A percentile compares a stretch with the other conserved stretches of the same genome.
Conservation (phyloP, 2,329 filamentous ascomycete genomes). For the Talaromyces funiculosus region DNA sequence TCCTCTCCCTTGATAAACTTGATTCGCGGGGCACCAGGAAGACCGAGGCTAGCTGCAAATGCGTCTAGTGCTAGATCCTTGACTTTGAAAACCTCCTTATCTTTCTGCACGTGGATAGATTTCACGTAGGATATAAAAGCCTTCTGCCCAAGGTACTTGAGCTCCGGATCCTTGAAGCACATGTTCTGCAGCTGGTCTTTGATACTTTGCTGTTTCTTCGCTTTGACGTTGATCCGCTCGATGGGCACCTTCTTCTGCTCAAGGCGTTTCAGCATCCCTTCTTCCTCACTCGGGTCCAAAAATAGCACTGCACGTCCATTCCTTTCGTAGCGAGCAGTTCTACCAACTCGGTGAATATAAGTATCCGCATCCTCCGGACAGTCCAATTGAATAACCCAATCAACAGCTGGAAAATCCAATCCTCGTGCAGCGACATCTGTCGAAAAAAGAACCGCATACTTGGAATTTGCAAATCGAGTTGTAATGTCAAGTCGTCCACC, state of each 20-base stretch:
- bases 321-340: conserved; percentile 88
- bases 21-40: conserved; percentile 87
- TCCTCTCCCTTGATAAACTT: conserved; percentile 89
- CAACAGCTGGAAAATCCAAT: conserved; percentile 91
- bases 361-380: conserved; percentile 95
- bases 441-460: conserved; percentile 83
- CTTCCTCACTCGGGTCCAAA: conserved; percentile 84
- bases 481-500: conserved; percentile 82
- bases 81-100: conserved; percentile 86
- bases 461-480: conserved; percentile 70
- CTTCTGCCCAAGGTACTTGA: conserved; percentile 95
- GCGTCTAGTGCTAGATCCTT: conserved; percentile 78
- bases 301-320: conserved; percentile 85
- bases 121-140: conserved; percentile 87
- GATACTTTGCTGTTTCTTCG: conserved; percentile 85
- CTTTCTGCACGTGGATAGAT: conserved; percentile 79
- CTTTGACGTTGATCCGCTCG: conserved; percentile 75
- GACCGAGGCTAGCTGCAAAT: conserved; percentile 75
- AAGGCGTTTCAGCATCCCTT: conserved; percentile 79
- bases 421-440: conserved; percentile 93
- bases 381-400: conserved; percentile 99
- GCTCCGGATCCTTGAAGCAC: conserved; percentile 88
- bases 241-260: conserved; percentile 88
- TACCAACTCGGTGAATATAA: conserved; percentile 92
- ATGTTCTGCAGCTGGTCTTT: conserved; percentile 82